These are phyloP conservation scores for Pycnococcus provasolii DNA, from an alignment of 139 green algal genomes.

Conservation along the genomic window DNA sequence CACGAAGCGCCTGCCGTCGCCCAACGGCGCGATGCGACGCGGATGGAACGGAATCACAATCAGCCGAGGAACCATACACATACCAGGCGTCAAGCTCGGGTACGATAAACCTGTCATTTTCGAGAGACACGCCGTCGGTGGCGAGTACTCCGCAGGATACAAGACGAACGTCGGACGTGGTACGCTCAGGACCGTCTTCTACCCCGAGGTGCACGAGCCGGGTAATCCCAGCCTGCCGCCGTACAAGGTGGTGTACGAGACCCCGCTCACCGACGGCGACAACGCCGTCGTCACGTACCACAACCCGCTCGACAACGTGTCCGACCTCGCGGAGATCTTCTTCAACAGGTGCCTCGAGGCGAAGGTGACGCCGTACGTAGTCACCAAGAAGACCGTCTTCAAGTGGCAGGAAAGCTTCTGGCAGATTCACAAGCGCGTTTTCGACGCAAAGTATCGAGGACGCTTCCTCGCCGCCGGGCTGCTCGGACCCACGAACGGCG, in stretches of 20 bases:
- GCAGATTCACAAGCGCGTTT: constrained; percentile 23
- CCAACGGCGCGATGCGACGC: constrained; percentile 31
- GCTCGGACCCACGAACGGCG: constrained; percentile 3
- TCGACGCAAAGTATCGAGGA: constrained; percentile 19
- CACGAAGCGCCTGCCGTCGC: constrained; percentile 24
- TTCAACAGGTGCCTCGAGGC: constrained; percentile 28
- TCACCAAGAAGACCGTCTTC: constrained; percentile 37
- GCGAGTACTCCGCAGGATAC: constrained; percentile 26
- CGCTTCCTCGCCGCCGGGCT: constrained; percentile 14
- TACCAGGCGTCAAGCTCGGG: constrained; percentile 28
- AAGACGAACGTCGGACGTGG: constrained; percentile 23
- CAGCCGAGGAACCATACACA: constrained; percentile 31
- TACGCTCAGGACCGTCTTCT: constrained; percentile 24
- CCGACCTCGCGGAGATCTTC: constrained; percentile 25
- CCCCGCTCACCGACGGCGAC: constrained; percentile 9
- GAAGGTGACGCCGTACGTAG: constrained; percentile 23
- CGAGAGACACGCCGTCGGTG: constrained; percentile 31
- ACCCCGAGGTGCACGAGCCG: constrained; percentile 11
- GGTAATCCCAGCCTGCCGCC: not conserved
- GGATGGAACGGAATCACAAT: constrained; percentile 35
- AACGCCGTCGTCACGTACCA: constrained; percentile 25
- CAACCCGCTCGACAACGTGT: constrained; percentile 31
- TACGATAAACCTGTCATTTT: constrained; percentile 30
- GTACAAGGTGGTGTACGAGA: constrained; percentile 19
- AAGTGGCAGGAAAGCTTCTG: constrained; percentile 35